phyloP scores from a whole-genome alignment of 495 filamentous ascomycete species.

The Cercophora newfieldiana region DNA sequence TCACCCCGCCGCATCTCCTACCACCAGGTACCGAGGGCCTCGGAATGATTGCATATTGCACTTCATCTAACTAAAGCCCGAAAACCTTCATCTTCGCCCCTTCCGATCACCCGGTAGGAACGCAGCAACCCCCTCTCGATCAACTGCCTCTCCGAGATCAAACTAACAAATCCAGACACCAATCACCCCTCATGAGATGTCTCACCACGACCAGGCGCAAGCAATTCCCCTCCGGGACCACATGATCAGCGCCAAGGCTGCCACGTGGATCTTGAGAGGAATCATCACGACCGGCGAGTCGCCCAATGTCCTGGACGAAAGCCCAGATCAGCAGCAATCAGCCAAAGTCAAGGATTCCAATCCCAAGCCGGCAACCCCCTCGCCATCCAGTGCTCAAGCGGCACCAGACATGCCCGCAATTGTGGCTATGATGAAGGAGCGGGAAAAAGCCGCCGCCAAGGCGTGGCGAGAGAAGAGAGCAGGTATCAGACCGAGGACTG shows the following conservation, averaged over 20 bases:
- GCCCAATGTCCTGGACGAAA: slow-evolving; percentile 30
- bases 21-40: not conserved
- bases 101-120: not conserved
- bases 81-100: not conserved
- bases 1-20: not conserved
- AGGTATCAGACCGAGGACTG: not conserved
- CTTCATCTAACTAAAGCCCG: not conserved
- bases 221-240: slow-evolving; percentile 17
- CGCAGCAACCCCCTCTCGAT: not conserved
- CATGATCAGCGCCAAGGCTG: slow-evolving; percentile 21
- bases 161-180: not conserved
- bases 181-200: not conserved
- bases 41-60: not conserved
- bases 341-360: not conserved
- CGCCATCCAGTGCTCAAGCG: not conserved
- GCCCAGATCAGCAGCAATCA: not conserved
- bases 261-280: slow-evolving; percentile 23
- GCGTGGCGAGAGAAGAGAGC: not conserved
- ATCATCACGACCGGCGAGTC: slow-evolving; percentile 23
- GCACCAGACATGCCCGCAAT: not conserved
- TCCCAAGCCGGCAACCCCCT: not conserved
- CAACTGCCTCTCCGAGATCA: not conserved
- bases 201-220: slow-evolving; percentile 1
- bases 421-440: not conserved
- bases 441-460: not conserved